Conservation (phyloP, 2,329 filamentous ascomycete species). For the Hypoxylon sp. region DNA sequence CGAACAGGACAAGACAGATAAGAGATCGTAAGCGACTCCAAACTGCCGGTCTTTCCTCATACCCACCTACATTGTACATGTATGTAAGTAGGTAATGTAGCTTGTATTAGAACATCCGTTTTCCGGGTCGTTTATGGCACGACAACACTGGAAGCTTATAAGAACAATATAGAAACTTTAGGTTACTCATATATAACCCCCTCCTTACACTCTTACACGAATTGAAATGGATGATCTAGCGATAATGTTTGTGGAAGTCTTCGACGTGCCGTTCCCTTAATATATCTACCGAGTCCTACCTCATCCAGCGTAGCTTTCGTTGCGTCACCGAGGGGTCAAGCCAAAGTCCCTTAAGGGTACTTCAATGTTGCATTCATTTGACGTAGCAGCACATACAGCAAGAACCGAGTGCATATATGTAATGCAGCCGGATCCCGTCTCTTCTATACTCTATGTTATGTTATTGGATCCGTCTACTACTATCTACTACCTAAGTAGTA, state of each 20-base stretch:
- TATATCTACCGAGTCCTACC: slow-evolving; percentile 29
- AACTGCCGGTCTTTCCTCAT: slow-evolving; percentile 2
- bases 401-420: slow-evolving; percentile 31
- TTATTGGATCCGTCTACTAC: slow-evolving; percentile 38
- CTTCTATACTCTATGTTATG: slow-evolving; percentile 21
- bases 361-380: slow-evolving; percentile 37
- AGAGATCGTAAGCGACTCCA: background rate
- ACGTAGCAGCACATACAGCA: slow-evolving; percentile 16
- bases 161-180: background rate
- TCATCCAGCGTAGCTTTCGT: slow-evolving; percentile 24
- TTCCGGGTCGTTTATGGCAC: background rate
- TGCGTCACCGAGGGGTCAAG: slow-evolving; percentile 33
- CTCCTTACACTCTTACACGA: slow-evolving; percentile 17
- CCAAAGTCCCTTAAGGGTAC: slow-evolving; percentile 33
- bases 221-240: background rate
- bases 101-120: background rate
- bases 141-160: background rate
- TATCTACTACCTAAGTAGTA: slow-evolving; percentile 23
- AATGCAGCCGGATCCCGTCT: slow-evolving; percentile 31
- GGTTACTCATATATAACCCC: background rate
- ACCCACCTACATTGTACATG: background rate
- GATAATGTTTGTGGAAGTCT: background rate
- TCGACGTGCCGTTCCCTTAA: slow-evolving; percentile 12
- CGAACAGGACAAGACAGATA: background rate
- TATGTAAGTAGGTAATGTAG: background rate